Base-by-base conservation (phyloP, 169 alveolate species). In the Miamiensis avidus region DNA sequence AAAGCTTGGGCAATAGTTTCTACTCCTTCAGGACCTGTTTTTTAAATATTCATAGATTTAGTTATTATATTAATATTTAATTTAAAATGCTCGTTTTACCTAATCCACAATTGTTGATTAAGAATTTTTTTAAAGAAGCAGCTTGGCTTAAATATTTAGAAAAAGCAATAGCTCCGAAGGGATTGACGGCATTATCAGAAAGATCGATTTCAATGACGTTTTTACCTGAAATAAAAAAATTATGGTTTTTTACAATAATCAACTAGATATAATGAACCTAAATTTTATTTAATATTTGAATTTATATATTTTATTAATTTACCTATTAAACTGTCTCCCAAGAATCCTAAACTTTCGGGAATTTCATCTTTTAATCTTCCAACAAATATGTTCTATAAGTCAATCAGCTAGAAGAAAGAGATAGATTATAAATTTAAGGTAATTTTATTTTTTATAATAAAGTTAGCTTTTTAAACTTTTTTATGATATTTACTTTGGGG, bases 121-220 rank as follows among this genome's bases (percentile, higher is more conserved):
- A 86, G 25, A 86, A 79, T 64, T 34, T 76, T 75, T 86, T 72
- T 33, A 86, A 75, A 31, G 34, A 29, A 34, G 76, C 74, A 0
- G 90, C 90, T 75, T 86, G 81, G 75, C 75, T 75, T 26, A 86
- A 82, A 64, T 79, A 86, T 20, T 86, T 86, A n/a, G 65, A 74
- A 29, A 86, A 81, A 28, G 90, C 90, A 28, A 74, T 84, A 28
- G 90, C 90, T 81, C 90, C 90, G 76, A 86, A 86, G 20, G 90
- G 90, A 86, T 86, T 86, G 25, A 86, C 90, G 29, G 90, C 90
- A 81, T 86, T 86, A 25, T 86, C 84, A 65, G 90, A 86, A 30
- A 86, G 28, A 75, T 86, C 90, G 32, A 86, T 30, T 31, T 84
- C 84, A 27, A 81, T 34, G 49, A 86, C 81, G 65, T 86, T 86